A percentile compares a stretch with the other conserved stretches of the same genome.
phyloP scores from a whole-genome alignment of 352 stramenopile species.

The Globisporangium polare region DNA sequence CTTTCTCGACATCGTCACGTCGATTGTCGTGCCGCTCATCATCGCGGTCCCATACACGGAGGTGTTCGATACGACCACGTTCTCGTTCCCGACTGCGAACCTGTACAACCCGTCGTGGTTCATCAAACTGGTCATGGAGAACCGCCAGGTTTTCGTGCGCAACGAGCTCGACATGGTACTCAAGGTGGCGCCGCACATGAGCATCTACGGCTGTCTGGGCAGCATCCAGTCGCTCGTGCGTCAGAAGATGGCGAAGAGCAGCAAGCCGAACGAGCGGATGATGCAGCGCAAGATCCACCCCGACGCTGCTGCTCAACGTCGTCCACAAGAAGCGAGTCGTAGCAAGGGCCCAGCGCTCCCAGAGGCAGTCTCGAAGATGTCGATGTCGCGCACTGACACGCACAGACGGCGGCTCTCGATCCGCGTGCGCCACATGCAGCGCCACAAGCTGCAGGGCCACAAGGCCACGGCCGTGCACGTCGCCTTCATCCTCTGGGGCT shows the following conservation, averaged over 20 bases:
- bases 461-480: not conserved
- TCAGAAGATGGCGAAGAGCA: not conserved
- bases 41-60: conserved; percentile 13
- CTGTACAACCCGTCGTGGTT: conserved; percentile 20
- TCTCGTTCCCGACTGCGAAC: conserved; percentile 1
- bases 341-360: not conserved
- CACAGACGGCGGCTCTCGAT: conserved; percentile 1
- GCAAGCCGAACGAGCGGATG: not conserved
- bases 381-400: not conserved
- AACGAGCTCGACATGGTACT: conserved; percentile 16
- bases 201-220: conserved; percentile 18
- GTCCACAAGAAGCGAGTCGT: not conserved
- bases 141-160: conserved; percentile 19
- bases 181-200: conserved; percentile 20
- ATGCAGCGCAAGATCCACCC: not conserved
- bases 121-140: conserved; percentile 22
- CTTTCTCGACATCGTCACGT: conserved; percentile 14
- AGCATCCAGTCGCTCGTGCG: conserved; percentile 16
- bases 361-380: not conserved
- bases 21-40: conserved; percentile 15
- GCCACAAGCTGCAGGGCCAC: not conserved
- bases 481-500: conserved; percentile 12
- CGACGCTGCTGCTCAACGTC: too few species aligned
- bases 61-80: conserved; percentile 9
- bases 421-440: conserved; percentile 10